Conservation (phyloP, 2,329 filamentous ascomycete genomes). For the Phyllosticta paracitricarpa region DNA sequence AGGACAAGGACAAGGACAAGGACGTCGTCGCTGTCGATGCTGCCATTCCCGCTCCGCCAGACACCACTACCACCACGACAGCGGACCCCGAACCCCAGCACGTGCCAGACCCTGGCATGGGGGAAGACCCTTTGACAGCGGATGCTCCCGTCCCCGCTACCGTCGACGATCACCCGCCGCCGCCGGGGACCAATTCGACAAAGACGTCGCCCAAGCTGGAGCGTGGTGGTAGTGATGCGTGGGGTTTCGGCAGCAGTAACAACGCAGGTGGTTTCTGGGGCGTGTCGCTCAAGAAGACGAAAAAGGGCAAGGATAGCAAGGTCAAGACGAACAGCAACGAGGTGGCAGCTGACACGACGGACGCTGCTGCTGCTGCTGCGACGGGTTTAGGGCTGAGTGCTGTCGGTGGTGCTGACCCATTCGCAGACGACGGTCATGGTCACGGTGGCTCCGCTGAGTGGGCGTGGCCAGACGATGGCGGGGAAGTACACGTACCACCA, state of each 20-base stretch:
- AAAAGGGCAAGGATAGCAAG: conserved; percentile 20
- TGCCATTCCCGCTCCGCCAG: conserved; percentile 14
- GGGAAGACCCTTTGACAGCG: conserved; percentile 16
- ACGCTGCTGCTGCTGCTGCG: conserved; percentile 15
- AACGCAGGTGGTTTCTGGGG: conserved; percentile 34
- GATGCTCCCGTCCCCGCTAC: conserved; percentile 14
- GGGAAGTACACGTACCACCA: conserved; percentile 16
- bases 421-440: background rate
- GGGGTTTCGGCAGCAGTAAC: conserved; percentile 6
- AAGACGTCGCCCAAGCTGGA: conserved; percentile 14
- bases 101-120: conserved; percentile 15
- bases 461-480: background rate
- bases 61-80: conserved; percentile 1
- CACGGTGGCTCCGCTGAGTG: background rate
- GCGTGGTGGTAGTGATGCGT: conserved; percentile 12
- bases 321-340: background rate
- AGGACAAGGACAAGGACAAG: conserved; percentile 10
- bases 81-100: conserved; percentile 17
- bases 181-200: conserved; percentile 20
- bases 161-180: conserved; percentile 12
- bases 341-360: conserved; percentile 9
- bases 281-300: conserved; percentile 34
- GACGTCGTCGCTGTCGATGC: conserved; percentile 15
- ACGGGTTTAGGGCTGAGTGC: conserved; percentile 1
- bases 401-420: conserved; percentile 14